phyloP scores from a whole-genome alignment of 2,329 filamentous ascomycete genomes.

The Calycina marina region DNA sequence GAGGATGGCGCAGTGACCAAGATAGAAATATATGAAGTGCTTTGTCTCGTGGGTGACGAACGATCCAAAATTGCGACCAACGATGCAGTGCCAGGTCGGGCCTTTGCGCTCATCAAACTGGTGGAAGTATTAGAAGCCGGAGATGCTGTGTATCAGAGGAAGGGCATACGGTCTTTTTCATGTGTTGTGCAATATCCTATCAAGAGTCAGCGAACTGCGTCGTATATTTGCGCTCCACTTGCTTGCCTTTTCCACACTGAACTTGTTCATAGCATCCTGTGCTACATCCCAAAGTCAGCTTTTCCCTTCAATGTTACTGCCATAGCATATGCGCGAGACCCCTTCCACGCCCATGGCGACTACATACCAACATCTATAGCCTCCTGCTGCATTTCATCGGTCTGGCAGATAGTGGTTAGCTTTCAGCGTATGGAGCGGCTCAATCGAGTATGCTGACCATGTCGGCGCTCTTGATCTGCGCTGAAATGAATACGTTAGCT shows the following conservation, averaged over 20 bases:
- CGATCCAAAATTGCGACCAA: conserved; percentile 95
- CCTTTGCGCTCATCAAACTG: conserved; percentile 96
- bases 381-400: conserved; percentile 93
- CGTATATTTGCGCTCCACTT: no score
- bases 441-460: conserved; percentile 81
- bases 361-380: conserved; percentile 85
- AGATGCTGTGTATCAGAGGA: background rate
- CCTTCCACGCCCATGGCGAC: background rate
- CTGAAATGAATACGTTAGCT: no score
- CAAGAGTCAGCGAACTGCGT: conserved; percentile 8
- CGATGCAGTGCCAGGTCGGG: conserved; percentile 98
- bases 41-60: conserved; percentile 99
- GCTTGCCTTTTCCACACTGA: conserved; percentile 56
- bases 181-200: conserved; percentile 87
- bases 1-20: conserved; percentile 93
- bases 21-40: conserved; percentile 99
- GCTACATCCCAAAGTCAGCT: conserved; percentile 31
- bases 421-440: conserved; percentile 13
- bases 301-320: no score
- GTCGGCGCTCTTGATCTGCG: conserved; percentile 93
- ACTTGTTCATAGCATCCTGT: conserved; percentile 58
- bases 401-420: no score
- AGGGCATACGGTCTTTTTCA: conserved; percentile 70
- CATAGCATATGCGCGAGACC: conserved; percentile 36
- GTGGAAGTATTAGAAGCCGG: conserved; percentile 5